These are phyloP conservation scores for Boletus barrowsii DNA, from an alignment of 768 basidiomycete species.

Conservation along the genomic window DNA sequence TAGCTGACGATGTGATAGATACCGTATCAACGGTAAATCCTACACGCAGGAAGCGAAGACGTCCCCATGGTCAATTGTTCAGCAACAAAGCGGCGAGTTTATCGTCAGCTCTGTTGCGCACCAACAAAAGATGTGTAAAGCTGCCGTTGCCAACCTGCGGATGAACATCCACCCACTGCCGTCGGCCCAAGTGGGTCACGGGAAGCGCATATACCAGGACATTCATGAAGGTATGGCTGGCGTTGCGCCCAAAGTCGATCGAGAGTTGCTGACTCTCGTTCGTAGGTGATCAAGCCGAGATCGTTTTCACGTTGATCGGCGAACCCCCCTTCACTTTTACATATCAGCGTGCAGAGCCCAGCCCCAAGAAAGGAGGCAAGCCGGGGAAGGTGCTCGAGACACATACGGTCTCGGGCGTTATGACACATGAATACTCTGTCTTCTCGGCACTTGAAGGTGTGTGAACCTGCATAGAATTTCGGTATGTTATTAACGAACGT, in stretches of 20 bases:
- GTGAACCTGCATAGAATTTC: conserved; percentile 4
- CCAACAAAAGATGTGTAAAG: conserved; percentile 89
- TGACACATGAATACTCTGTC: conserved; percentile 77
- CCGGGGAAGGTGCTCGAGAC: conserved; percentile 83
- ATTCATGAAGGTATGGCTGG: conserved; percentile 73
- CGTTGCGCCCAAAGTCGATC: neutral
- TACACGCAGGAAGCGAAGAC: conserved; percentile 71
- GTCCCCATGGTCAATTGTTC: conserved; percentile 82
- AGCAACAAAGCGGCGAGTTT: conserved; percentile 81
- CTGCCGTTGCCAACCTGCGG: conserved; percentile 69
- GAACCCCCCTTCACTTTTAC: conserved; percentile 97
- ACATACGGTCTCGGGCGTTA: conserved; percentile 82
- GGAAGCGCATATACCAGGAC: conserved; percentile 76
- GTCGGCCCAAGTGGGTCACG: conserved; percentile 84
- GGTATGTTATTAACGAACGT: neutral
- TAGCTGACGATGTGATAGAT: conserved; percentile 43
- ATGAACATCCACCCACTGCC: conserved; percentile 81
- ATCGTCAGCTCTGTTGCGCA: conserved; percentile 86
- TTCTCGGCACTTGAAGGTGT: conserved; percentile 88
- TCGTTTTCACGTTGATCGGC: conserved; percentile 84
- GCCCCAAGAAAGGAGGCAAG: conserved; percentile 62
- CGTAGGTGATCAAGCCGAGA: conserved; percentile 88
- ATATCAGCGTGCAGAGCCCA: conserved; percentile 80
- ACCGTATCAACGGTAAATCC: conserved; percentile 73
- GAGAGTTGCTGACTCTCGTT: neutral